Evolutionary conservation across 164 flowering plant species (phyloP).

Genomic region (Cinnamomum micranthum): DNA sequence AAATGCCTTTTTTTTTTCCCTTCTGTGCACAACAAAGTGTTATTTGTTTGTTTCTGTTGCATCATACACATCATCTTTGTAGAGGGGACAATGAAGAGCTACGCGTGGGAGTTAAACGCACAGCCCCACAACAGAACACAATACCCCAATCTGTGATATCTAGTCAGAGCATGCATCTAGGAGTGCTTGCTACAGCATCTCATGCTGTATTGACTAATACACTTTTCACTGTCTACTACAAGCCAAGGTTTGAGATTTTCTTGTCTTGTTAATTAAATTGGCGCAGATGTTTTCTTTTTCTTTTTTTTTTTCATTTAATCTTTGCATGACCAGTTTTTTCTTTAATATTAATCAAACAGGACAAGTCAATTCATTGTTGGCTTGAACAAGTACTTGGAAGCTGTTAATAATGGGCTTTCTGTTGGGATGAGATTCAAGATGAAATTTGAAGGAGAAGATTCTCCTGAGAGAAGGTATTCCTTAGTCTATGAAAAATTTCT

Average conservation of each 20-base stretch:
- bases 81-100: slow-evolving; percentile 84
- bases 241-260: slow-evolving; percentile 57
- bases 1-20: neutral
- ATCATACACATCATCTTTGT: slow-evolving; percentile 13
- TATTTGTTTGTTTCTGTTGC: neutral
- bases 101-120: slow-evolving; percentile 78
- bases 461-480: slow-evolving; percentile 73
- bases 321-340: neutral
- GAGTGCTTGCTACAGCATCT: slow-evolving; percentile 94
- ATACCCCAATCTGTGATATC: slow-evolving; percentile 92
- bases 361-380: slow-evolving; percentile 74
- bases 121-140: slow-evolving; percentile 59
- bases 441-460: slow-evolving; percentile 83
- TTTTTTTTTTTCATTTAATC: neutral
- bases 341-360: slow-evolving; percentile 32
- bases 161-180: slow-evolving; percentile 81
- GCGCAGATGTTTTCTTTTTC: neutral
- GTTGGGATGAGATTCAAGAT: slow-evolving; percentile 79
- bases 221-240: slow-evolving; percentile 71
- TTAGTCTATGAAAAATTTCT: neutral
- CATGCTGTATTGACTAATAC: slow-evolving; percentile 75
- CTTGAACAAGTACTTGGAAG: slow-evolving; percentile 69
- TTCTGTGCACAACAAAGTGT: neutral
- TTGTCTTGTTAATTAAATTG: neutral
- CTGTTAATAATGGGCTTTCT: slow-evolving; percentile 41